Base-by-base conservation (phyloP, 192 early-diverging fungal species). In the Jimgerdemannia flammicorona region DNA sequence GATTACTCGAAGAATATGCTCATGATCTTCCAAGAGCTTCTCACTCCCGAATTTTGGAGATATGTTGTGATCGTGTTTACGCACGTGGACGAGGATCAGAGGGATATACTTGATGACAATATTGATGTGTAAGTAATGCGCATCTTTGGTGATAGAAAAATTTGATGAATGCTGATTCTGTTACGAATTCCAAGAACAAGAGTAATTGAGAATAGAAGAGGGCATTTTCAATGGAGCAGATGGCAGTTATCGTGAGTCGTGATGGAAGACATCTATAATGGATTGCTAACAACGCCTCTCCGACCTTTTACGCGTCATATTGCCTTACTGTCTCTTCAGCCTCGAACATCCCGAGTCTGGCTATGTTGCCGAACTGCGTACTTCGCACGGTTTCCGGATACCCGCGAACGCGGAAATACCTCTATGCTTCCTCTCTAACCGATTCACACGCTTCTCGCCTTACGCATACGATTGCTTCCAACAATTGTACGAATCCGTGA, bases 41-140 rank as follows among this genome's bases (percentile, higher is more conserved):
- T 87, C 44, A 84, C 84, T 64, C 79, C 77, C 40, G 78, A 84
- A 29, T 87, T 87, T 49, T 87, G 86, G 86, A 87, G 85, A 69
- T 85, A 84, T 78, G 84, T 84, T 0, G 81, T 85, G 9, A 74
- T 87, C 72, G 86, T 87, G 42, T 87, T 87, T 72, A 87, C 86
- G 3, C 86, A 87, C 77, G 86, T 85, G 9, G 86, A 87, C 67
- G 86, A 85, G 44, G 80, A 87, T 44, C 74, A 76, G 42, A 49
- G 74, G 3, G 84, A 85, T 73, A 78, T 80, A 44, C 72, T 87
- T 4, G 80, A 85, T 18, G 83, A 77, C 3, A 84, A 87, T 70
- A 85, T 84, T 69, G 84, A 85, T 11, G 83, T 78, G 1, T 66
- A 68, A 68, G 67, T 68, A 29, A 29, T 29, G 29, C 29, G 29